These are phyloP conservation scores for Pichia membranifaciens DNA, from an alignment of 805 yeast species.

Conservation along the genomic window DNA sequence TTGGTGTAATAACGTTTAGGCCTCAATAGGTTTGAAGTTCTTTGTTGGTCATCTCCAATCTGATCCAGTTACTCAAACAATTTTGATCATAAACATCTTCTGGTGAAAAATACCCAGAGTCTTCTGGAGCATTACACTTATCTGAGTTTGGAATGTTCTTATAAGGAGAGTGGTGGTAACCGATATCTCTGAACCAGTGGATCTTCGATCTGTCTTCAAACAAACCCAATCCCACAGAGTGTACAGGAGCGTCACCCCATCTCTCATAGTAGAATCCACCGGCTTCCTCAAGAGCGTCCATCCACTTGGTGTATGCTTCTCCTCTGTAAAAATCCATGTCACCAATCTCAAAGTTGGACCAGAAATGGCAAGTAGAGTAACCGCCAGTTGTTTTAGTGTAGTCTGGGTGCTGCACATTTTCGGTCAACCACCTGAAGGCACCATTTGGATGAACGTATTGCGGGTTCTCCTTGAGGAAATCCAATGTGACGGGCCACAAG, in stretches of 20 bases:
- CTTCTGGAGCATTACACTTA: conserved; percentile 36
- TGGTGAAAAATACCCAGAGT: conserved; percentile 31
- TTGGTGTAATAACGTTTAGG: too few relatives aligned
- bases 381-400: conserved; percentile 35
- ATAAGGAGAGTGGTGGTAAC: conserved; percentile 71
- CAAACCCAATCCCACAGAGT: conserved; percentile 64
- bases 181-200: conserved; percentile 86
- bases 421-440: conserved; percentile 52
- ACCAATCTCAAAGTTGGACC: conserved; percentile 85
- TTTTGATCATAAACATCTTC: conserved; percentile 31
- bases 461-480: conserved; percentile 53
- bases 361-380: conserved; percentile 70
- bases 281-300: conserved; percentile 57
- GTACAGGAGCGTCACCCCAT: conserved; percentile 95
- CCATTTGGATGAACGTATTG: conserved; percentile 55
- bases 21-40: conserved; percentile 26
- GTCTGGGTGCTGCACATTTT: conserved; percentile 45
- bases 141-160: conserved; percentile 69
- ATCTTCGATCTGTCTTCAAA: conserved; percentile 66
- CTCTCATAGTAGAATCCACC: conserved; percentile 87
- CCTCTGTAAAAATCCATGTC: conserved; percentile 75
- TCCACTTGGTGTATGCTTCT: conserved; percentile 64
- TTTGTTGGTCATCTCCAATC: conserved; percentile 32
- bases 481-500: conserved; percentile 66
- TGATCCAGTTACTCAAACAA: conserved; percentile 33